Conservation (phyloP, 768 basidiomycete genomes). For the Tulasnella sp. region DNA sequence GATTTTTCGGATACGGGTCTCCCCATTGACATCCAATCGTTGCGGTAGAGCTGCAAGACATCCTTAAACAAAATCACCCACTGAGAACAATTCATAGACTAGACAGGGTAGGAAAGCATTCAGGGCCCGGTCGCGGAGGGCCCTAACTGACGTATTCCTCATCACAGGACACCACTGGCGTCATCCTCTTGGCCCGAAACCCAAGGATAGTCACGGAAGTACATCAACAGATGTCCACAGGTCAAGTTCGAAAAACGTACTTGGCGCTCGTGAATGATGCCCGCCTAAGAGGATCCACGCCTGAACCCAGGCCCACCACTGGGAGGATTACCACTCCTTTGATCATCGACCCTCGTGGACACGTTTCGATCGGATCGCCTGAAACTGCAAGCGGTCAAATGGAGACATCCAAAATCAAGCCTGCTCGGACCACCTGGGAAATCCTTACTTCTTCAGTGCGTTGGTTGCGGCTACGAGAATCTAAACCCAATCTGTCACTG, state of each 20-base stretch:
- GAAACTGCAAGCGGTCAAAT: no score
- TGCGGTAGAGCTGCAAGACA: constrained; percentile 36
- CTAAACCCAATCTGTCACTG: no score
- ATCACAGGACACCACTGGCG: constrained; percentile 13
- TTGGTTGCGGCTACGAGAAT: neutral
- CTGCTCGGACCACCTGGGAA: constrained; percentile 6
- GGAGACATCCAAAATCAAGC: neutral
- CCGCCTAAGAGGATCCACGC: neutral
- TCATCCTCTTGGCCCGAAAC: constrained; percentile 12
- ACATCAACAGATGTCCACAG: neutral
- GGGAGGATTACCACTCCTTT: neutral
- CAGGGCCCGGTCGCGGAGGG: neutral
- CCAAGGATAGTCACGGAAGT: constrained; percentile 1
- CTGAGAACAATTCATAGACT: constrained; percentile 26
- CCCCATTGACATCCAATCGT: neutral
- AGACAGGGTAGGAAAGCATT: constrained; percentile 42
- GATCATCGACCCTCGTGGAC: no score
- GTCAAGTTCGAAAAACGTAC: constrained; percentile 10
- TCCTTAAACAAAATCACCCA: constrained; percentile 10
- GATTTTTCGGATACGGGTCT: neutral
- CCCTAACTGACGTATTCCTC: neutral
- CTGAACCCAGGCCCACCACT: neutral
- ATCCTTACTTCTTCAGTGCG: constrained; percentile 12
- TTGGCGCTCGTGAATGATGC: constrained; percentile 10
- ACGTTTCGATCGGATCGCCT: no score